Conservation (phyloP, 345 rosid genomes). For the Angophora floribunda region DNA sequence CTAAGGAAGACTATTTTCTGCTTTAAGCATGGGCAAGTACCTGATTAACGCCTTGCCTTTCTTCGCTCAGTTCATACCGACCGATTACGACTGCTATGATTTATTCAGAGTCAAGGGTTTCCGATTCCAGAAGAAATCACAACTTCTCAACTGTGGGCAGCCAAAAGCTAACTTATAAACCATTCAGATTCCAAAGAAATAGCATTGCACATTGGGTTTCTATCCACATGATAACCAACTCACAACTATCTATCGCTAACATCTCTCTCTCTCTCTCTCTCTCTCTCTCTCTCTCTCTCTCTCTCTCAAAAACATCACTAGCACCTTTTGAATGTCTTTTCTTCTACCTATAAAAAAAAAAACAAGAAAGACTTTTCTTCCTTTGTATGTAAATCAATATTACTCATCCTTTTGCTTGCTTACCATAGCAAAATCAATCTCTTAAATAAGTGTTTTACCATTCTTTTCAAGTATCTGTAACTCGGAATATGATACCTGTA, state of each 20-base stretch:
- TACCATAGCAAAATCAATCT: background rate
- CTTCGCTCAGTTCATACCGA: background rate
- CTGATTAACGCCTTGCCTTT: background rate
- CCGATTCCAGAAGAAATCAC: conserved; percentile 6
- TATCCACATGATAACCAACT: background rate
- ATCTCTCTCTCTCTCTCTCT: background rate
- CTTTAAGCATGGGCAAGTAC: background rate
- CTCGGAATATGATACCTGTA: background rate
- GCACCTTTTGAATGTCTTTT: background rate
- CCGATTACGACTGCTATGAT: background rate
- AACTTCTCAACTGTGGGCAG: conserved; percentile 23
- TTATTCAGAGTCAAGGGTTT: background rate
- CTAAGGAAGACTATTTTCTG: background rate
- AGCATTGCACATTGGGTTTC: background rate
- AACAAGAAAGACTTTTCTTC: background rate
- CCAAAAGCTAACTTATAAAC: conserved; percentile 13
- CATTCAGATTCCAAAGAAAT: conserved; percentile 6
- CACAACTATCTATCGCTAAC: background rate
- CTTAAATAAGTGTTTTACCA: background rate
- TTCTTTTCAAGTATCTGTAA: background rate
- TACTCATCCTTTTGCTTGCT: background rate
- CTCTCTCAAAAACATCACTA: background rate
- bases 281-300: background rate
- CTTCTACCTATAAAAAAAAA: background rate
- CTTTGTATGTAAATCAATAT: background rate